A percentile compares a stretch with the other conserved stretches of the same genome.
Evolutionary conservation across 257 asterid species (phyloP).

Genomic region (Fraxinus cuspidata): DNA sequence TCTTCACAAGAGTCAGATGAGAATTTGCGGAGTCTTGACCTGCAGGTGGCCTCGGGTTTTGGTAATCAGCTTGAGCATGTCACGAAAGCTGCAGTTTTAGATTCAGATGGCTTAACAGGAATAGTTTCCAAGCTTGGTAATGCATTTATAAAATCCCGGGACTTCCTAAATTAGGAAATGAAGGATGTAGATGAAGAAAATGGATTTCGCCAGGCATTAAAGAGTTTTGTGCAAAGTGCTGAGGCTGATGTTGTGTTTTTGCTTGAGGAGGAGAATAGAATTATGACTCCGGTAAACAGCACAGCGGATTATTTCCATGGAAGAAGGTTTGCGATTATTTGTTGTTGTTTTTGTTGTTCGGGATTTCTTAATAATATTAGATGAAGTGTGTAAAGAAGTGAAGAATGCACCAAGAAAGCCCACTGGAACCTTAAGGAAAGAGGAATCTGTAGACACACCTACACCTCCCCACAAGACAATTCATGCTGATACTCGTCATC

Average conservation of each 20-base stretch:
- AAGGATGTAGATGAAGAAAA: conserved; percentile 35
- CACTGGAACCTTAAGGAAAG: conserved; percentile 31
- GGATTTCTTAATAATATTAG: conserved; percentile 61
- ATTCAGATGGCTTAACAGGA: conserved; percentile 49
- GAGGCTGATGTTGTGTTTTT: conserved; percentile 45
- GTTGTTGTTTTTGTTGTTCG: conserved; percentile 54
- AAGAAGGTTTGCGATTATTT: conserved; percentile 62
- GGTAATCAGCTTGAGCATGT: conserved; percentile 55
- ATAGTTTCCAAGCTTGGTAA: conserved; percentile 48
- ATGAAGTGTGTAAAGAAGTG: conserved; percentile 66
- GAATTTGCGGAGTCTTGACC: conserved; percentile 48
- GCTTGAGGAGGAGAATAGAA: conserved; percentile 57
- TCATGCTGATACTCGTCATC: conserved; percentile 43
- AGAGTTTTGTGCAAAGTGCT: conserved; percentile 42
- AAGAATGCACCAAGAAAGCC: conserved; percentile 37
- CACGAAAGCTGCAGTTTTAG: conserved; percentile 58
- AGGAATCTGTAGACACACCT: conserved; percentile 24
- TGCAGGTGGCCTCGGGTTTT: conserved; percentile 57
- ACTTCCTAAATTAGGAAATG: conserved; percentile 42
- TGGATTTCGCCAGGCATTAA: conserved; percentile 45
- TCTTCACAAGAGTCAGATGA: conserved; percentile 45
- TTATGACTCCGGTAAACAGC: conserved; percentile 52
- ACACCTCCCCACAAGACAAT: conserved; percentile 33
- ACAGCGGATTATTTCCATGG: conserved; percentile 74
- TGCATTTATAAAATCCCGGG: conserved; percentile 37